Conservation (phyloP, 2,329 filamentous ascomycete genomes). For the Aspergillus uvarum region DNA sequence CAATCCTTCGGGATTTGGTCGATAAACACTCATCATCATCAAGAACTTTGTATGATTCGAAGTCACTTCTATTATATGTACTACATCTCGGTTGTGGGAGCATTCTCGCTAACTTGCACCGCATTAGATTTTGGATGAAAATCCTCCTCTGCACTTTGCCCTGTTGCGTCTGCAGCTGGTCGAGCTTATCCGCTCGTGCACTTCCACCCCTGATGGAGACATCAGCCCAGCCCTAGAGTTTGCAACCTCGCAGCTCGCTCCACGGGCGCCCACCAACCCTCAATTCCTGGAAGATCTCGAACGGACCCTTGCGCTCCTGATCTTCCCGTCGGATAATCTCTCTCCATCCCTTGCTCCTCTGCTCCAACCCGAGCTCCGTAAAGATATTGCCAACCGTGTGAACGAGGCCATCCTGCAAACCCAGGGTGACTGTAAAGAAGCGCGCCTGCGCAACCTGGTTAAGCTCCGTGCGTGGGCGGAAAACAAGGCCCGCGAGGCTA, state of each 20-base stretch:
- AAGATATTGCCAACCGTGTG: conserved; percentile 80
- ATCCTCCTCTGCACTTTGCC: conserved; percentile 83
- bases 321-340: conserved; percentile 80
- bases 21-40: conserved; percentile 77
- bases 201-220: conserved; percentile 64
- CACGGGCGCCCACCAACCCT: conserved; percentile 76
- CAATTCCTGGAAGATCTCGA: conserved; percentile 86
- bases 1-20: conserved; percentile 79
- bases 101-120: conserved; percentile 25
- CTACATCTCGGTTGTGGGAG: conserved; percentile 10
- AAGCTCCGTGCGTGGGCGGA: conserved; percentile 86
- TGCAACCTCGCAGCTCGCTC: conserved; percentile 81
- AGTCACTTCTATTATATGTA: conserved; percentile 19
- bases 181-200: conserved; percentile 82
- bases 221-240: conserved; percentile 81
- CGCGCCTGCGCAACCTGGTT: conserved; percentile 77
- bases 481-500: conserved; percentile 48
- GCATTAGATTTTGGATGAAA: conserved; percentile 76
- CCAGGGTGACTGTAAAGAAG: conserved; percentile 71
- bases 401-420: conserved; percentile 82
- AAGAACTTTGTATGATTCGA: conserved; percentile 73
- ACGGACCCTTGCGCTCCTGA: conserved; percentile 85
- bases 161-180: conserved; percentile 88
- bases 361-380: conserved; percentile 74
- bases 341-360: conserved; percentile 73